Base-by-base conservation (phyloP, 1,284 basidiomycete genomes). In the Ceratobasidium papillatum region DNA sequence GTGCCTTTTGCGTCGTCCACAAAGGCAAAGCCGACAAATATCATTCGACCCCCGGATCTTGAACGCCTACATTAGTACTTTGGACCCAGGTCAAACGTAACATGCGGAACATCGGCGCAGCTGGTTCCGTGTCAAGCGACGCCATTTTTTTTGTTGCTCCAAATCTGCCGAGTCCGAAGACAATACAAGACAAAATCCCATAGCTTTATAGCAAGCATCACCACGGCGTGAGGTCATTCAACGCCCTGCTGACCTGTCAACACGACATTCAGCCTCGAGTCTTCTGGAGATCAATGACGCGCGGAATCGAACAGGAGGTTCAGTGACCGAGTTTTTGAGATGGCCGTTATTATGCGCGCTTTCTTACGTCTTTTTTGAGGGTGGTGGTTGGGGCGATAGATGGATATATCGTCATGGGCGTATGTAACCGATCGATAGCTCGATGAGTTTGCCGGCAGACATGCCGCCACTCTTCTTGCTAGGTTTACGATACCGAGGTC, bases 261-360 rank as follows among this genome's bases (percentile, higher is more conserved):
- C 45, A 51, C 9, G 14, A 5, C 27, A 38, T 65, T 65, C 59
- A 62, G 9, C 43, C 27, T 43, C 34, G 51, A 56, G 41, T 14
- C 54, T 14, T 59, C 54, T 58, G 49, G 30, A 54, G 8, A 58
- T 69, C 66, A 36, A 41, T 69, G 66, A 58, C 52, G 52, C 36
- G 19, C 38, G 22, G 59, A 12, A 62, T 45, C 59, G 22, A 27
- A 2, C 32, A 59, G 32, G 56, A 17, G 32, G 1, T 32, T 36
- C 9, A 17, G 32, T 17, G n/a, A 22, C 36, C 11, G 3, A 22
- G 25, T 3, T 22, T n/a, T 3, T 59, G 56, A 59, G 36, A 17
- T 59, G 34, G 32, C 56, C 56, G 56, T 22, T 17, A 8, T 38
- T 59, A 38, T 41, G 34, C 56, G 25, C 30, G 56, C 17, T 17